Conservation (phyloP, 306 rosid species). For the Castanospermum australe region DNA sequence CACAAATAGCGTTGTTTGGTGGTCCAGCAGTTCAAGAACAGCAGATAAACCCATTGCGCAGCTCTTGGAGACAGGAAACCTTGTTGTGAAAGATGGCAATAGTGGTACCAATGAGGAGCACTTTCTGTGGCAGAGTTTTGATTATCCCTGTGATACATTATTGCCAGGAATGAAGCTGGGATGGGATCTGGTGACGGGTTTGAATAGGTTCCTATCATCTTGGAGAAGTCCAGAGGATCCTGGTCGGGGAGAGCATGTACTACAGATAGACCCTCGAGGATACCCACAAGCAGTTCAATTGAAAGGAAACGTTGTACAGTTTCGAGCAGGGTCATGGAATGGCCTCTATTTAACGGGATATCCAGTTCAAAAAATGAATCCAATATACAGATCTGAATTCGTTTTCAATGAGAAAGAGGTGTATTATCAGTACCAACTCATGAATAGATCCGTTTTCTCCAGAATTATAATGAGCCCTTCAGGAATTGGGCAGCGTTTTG, state of each 20-base stretch:
- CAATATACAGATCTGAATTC: not conserved
- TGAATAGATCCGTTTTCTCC: not conserved
- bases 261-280: not conserved
- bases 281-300: not conserved
- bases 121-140: slow-evolving; percentile 29
- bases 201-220: slow-evolving; percentile 12
- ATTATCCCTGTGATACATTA: slow-evolving; percentile 17
- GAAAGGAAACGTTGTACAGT: not conserved
- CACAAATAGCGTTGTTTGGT: slow-evolving; percentile 13
- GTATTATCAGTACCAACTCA: not conserved
- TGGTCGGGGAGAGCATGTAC: slow-evolving; percentile 5
- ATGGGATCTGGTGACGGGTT: slow-evolving; percentile 14
- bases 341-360: slow-evolving; percentile 4
- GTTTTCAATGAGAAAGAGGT: slow-evolving; percentile 13
- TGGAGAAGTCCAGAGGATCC: slow-evolving; percentile 32
- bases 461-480: not conserved
- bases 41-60: not conserved
- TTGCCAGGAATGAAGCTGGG: slow-evolving; percentile 36
- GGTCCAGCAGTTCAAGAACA: not conserved
- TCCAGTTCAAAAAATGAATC: not conserved
- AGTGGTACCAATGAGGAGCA: not conserved
- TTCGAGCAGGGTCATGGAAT: slow-evolving; percentile 26
- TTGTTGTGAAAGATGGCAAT: not conserved
- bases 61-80: slow-evolving; percentile 14
- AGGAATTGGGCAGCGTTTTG: slow-evolving; percentile 14